These are phyloP conservation scores for Lasiodiplodia theobromae DNA, from an alignment of 2,329 filamentous ascomycete genomes.

Conservation along the genomic window DNA sequence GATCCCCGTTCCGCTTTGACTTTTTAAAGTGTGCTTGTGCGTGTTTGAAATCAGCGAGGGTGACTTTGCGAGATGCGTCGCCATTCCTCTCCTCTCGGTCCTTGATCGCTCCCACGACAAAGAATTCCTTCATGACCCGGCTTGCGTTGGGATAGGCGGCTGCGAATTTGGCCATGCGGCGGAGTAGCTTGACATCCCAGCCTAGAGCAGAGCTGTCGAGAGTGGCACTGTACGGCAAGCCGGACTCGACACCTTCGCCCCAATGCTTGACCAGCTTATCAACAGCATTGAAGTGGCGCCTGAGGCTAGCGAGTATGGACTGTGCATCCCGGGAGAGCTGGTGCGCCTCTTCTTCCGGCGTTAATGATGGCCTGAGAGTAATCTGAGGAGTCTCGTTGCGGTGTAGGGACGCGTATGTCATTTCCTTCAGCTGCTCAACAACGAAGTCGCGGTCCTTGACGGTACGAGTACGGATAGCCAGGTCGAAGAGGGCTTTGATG, in stretches of 20 bases:
- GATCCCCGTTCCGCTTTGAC: too few relatives aligned
- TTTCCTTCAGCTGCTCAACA: background rate
- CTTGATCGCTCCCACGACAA: background rate
- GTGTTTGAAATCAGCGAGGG: background rate
- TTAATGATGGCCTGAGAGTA: background rate
- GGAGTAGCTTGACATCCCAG: background rate
- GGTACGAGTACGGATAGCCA: background rate
- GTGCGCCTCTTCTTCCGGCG: background rate
- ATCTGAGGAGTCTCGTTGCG: too few relatives aligned
- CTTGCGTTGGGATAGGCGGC: background rate
- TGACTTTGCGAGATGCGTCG: background rate
- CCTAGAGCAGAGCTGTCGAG: background rate
- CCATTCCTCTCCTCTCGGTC: too few relatives aligned
- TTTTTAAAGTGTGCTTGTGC: too few relatives aligned
- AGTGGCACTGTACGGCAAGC: background rate
- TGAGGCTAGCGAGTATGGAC: background rate
- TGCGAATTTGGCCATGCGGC: background rate
- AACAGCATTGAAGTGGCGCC: background rate
- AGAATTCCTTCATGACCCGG: background rate
- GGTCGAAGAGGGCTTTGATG: background rate
- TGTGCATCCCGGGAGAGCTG: background rate
- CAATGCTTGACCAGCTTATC: background rate
- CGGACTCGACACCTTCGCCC: background rate
- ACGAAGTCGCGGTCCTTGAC: background rate
- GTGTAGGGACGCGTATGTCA: too few relatives aligned